Base-by-base conservation (phyloP, 768 basidiomycete genomes). In the Ramaria sp. region DNA sequence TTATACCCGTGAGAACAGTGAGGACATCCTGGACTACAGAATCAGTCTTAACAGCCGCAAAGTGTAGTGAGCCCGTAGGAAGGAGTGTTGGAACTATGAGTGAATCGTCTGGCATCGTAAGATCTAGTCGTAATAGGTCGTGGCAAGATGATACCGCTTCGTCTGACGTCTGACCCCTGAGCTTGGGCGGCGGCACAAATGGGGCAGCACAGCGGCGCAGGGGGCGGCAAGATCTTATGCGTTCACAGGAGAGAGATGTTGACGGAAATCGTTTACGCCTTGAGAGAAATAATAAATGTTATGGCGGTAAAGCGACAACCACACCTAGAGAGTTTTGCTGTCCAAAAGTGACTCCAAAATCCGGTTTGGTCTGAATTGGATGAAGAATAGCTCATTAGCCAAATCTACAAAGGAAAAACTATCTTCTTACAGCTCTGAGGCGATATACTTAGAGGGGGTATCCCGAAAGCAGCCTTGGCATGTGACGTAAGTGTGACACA, bases 11-110 rank as follows among this genome's bases (percentile, higher is more conserved):
- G 46, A 89, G 70, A 37, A 67, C 65, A 52, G 80, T 70, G 42
- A 89, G 72, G 9, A 88, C 79, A 62, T 85, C 80, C 63, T 80
- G 72, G 19, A 77, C 80, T 0, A 74, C 79, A 37, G 79, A 82
- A 59, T 79, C 69, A 34, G 74, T 62, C 11, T 65, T 65, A 59
- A 87, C 72, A 39, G 83, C 77, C 0, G 79, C 81, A 63, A 89
- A 85, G 60, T 82, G 79, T 54, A 85, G 66, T 51, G 78, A 73
- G 17, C 81, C 81, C 50, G 75, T 76, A 10, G 83, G 74, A 34
- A 86, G 68, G 39, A 84, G 64, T 17, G 77, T 77, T 1, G 88
- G 84, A 33, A 84, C 77, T 60, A 82, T 78, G 57, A 78, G 68
- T 12, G 72, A 52, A 56, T 72, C 70, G 59, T 72, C 63, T 42